Evolutionary conservation across 495 filamentous ascomycete genomes (phyloP).

Genomic region (Aspergillus sclerotiicarbonarius): DNA sequence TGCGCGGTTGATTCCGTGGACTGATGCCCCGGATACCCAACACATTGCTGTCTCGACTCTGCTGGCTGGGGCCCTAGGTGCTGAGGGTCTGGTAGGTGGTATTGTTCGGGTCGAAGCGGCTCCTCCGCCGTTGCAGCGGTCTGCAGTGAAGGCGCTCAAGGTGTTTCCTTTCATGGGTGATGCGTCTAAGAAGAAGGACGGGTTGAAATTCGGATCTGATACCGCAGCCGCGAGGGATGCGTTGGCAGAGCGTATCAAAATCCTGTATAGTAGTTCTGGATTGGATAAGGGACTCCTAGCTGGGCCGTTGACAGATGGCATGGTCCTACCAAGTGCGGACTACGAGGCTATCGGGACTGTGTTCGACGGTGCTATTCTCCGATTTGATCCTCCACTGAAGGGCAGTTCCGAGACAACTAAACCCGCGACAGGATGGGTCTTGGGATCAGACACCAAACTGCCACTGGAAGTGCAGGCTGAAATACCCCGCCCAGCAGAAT

Average conservation of each 20-base stretch:
- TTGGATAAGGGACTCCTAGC: constrained; percentile 61
- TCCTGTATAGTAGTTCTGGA: constrained; percentile 40
- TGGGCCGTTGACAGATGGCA: constrained; percentile 86
- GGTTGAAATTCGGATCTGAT: constrained; percentile 86
- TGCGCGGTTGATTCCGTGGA: constrained; percentile 73
- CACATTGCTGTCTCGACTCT: constrained; percentile 74
- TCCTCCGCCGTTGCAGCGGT: constrained; percentile 55
- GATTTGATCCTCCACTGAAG: constrained; percentile 62
- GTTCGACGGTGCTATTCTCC: constrained; percentile 69
- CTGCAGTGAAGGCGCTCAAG: constrained; percentile 57
- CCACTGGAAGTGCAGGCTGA: constrained; percentile 69
- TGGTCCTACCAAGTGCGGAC: constrained; percentile 59
- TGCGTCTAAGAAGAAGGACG: constrained; percentile 51
- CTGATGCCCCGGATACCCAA: constrained; percentile 77
- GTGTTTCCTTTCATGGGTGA: constrained; percentile 72
- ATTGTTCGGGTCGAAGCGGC: constrained; percentile 81
- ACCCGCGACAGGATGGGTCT: constrained; percentile 63
- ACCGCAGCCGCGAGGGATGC: constrained; percentile 73
- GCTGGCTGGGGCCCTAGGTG: constrained; percentile 68
- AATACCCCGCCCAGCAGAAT: constrained; percentile 57
- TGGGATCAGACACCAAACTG: constrained; percentile 71
- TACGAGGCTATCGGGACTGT: constrained; percentile 35
- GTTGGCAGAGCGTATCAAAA: constrained; percentile 53
- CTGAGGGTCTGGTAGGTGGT: constrained; percentile 76
- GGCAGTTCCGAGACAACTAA: constrained; percentile 44